Conservation (phyloP, 1,284 basidiomycete genomes). For the Malassezia restricta region DNA sequence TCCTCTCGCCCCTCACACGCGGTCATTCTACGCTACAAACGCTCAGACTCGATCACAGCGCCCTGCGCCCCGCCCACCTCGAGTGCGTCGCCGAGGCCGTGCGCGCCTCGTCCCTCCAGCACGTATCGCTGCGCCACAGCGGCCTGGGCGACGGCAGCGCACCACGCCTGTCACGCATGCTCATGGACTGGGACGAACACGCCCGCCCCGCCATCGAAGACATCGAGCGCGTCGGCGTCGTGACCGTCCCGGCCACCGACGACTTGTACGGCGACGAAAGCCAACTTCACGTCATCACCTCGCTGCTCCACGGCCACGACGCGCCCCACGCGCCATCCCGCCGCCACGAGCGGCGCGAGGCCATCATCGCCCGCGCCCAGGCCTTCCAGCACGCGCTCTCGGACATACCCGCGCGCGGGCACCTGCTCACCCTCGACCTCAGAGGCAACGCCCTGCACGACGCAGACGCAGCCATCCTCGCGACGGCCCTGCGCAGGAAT, state of each 20-base stretch:
- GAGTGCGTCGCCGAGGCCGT: conserved; percentile 33
- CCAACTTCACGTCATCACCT: not conserved
- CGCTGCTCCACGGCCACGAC: conserved; percentile 21
- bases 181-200: conserved; percentile 26
- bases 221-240: not conserved
- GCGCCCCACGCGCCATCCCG: conserved; percentile 25
- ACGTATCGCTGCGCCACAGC: conserved; percentile 38
- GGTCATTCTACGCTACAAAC: conserved; percentile 52
- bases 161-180: conserved; percentile 24
- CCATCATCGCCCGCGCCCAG: not conserved
- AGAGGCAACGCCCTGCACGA: conserved; percentile 72
- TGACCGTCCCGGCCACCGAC: not conserved
- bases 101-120: conserved; percentile 33
- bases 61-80: conserved; percentile 26
- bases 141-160: conserved; percentile 23
- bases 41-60: conserved; percentile 38
- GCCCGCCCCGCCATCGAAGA: conserved; percentile 1
- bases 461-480: conserved; percentile 69
- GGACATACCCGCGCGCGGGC: conserved; percentile 68
- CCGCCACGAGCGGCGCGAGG: conserved; percentile 10
- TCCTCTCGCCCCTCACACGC: conserved; percentile 49
- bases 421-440: conserved; percentile 74
- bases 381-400: conserved; percentile 42
- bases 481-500: conserved; percentile 89
- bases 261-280: conserved; percentile 3